Evolutionary conservation across 2,329 filamentous ascomycete genomes (phyloP), one percentile per base, ranked within the genome.

Genomic region (Chaetomium olivaceum): DNA sequence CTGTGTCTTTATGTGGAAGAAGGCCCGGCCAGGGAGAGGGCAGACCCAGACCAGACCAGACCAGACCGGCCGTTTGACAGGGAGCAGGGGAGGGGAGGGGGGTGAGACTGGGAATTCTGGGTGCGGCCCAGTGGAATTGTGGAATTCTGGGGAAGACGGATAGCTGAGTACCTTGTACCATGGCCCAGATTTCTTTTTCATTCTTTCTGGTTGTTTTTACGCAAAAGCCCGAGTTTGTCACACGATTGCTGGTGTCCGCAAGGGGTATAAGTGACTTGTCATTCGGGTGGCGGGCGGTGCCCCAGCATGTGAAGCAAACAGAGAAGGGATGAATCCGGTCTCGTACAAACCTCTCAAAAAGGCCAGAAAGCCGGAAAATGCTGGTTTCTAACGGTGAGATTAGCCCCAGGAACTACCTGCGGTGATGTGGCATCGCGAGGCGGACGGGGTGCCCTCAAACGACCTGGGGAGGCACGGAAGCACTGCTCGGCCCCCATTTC

Each of bases 141-240:
- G 66, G 66, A 70, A 71, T 70, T 66, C 69, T 70, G 70, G 68
- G 68, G 67, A 69, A 69, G 67, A 56, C 62, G 64, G 63, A 69
- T 63, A 62, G 59, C 39, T 31, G 61, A 25, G 31, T 57, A 65
- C 58, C 64, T 61, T 64, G 66, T 58, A 57, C 57, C 63, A 63
- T 48, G 55, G 54, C 63, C 62, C 52, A 46, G 66, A 67, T 61
- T 59, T 63, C 65, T 58, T 39, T 60, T 67, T 27, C 21, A 7
- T 12, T 19, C 62, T 61, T 58, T 50, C 62, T 48, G 16, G 46
- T 56, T 64, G 33, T 62, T 63, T 48, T 54, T 54, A 23, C 56
- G 27, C 27, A 29, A 31, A 64, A 46, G n/a, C 50, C 58, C 65
- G 65, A 65, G 58, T 63, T 62, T 67, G 64, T 64, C 64, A 58